These are phyloP conservation scores for Trichosanthes truncata DNA, from an alignment of 306 rosid species.

Conservation along the genomic window DNA sequence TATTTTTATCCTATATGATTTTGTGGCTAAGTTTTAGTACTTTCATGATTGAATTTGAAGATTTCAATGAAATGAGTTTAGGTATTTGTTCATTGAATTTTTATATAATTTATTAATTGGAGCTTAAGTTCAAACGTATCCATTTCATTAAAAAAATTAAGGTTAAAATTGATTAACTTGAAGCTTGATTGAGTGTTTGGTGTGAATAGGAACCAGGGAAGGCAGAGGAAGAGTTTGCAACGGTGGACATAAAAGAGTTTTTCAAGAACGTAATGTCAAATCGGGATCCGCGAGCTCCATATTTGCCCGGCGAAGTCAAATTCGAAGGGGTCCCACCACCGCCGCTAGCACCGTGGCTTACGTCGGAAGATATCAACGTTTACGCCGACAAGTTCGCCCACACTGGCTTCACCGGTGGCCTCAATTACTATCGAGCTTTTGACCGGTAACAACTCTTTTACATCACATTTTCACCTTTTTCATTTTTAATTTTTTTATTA, in stretches of 20 bases:
- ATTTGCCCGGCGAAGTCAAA: background rate
- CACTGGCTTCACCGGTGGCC: slow-evolving; percentile 25
- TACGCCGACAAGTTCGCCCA: slow-evolving; percentile 24
- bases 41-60: no score
- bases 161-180: no score
- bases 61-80: no score
- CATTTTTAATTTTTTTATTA: no score
- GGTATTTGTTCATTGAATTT: no score
- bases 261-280: background rate
- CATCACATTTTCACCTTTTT: no score
- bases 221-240: background rate
- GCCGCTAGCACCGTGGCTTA: slow-evolving; percentile 31
- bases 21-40: no score
- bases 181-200: background rate
- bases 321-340: background rate
- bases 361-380: slow-evolving; percentile 25
- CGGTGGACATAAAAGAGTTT: background rate
- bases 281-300: background rate
- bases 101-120: no score
- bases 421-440: slow-evolving; percentile 29
- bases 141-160: no score
- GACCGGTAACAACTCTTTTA: background rate
- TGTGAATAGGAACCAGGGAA: background rate
- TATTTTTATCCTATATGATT: no score
- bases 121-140: no score